Base-by-base conservation (phyloP, 768 basidiomycete genomes). In the Leccinum pellstonianum region DNA sequence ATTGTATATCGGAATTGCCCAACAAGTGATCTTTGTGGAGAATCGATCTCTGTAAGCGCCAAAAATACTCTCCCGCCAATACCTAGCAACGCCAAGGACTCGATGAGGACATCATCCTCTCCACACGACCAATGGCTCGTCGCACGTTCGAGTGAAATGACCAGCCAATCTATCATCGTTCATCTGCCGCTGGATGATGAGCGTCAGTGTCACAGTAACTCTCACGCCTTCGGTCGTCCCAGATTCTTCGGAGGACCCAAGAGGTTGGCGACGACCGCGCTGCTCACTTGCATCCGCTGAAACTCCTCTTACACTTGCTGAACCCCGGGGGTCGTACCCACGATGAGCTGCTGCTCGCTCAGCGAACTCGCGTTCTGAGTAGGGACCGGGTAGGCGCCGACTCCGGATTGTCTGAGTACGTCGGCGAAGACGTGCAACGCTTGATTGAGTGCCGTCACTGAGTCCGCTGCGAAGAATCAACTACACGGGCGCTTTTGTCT, bases 311-410 rank as follows among this genome's bases (percentile, higher is more conserved):
- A 86, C 21, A 81, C 62, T 21, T 66, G 60, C 64, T 83, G 76
- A 6, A 85, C 78, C 1, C 76, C 73, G 2, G 69, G 73, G 0
- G 76, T 74, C 27, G 77, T 79, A 27, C 80, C 76, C 4, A 69
- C 66, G 11, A 84, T 66, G 23, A 86, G 69, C 58, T 81, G 74
- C 8, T 80, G 77, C 65, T 85, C 84, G 0, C 73, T 77, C 2
- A 79, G 83, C 10, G 68, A 35, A 53, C 49, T 46, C 37, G 66
- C 43, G 43, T 58, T 53, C 31, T 64, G 62, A 1, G 75, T 73
- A 5, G 82, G 70, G 10, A 86, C 62, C 1, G 88, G 87, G 51
- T 87, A 78, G 2, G 84, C 86, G 2, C 87, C 87, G 17, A 89
- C 80, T n/a, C 88, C 88, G 0, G 82, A 80, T 54, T 82, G 77